Base-by-base conservation (phyloP, 495 filamentous ascomycete genomes). In the Polyplosphaeria fusca region DNA sequence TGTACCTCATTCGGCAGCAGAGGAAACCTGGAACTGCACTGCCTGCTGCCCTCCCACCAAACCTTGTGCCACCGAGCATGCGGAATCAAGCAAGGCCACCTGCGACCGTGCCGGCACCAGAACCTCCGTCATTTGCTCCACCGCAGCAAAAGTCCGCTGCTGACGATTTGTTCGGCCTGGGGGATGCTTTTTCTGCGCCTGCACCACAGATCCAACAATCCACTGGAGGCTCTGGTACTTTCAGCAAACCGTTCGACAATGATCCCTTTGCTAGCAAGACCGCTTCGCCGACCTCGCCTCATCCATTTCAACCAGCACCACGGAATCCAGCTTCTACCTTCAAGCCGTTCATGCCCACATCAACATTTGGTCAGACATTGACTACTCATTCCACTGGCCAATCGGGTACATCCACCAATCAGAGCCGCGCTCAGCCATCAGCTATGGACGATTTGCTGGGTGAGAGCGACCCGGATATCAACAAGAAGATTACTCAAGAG, bases 1-100 rank as follows among this genome's bases (percentile, higher is more conserved):
- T 98, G 93, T 91, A 95, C 67, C 78, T 98, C 28, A 95, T 98
- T 60, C 81, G 89, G 52, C 84, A 93, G 67, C 91, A 96, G 69
- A 81, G 90, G 20, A 88, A 84, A 54, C 83, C 82, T 30, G 83
- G 77, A 26, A 68, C 66, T 13, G 68, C 77, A 23, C 68, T 97
- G 3, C 92, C 92, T 1, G 75, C 88, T 14, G 73, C 79, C 5
- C 75, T 98, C 26, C 90, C 94, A 14, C 77, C 83, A 0, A 89
- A 85, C 38, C 75, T 98, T 24, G 82, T 96, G 41, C 93, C 93
- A 19, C 94, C 93, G 19, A 89, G 82, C 66, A 85, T 96, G 86
- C 87, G 92, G 42, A 79, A 78, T 55, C 86, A 85, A 62, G 67
- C 51, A 39, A 73, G 75, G 40, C 77, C 75, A 38, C 76, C 74